phyloP scores from a whole-genome alignment of 2,329 filamentous ascomycete species.

The Alternaria tenuissima region DNA sequence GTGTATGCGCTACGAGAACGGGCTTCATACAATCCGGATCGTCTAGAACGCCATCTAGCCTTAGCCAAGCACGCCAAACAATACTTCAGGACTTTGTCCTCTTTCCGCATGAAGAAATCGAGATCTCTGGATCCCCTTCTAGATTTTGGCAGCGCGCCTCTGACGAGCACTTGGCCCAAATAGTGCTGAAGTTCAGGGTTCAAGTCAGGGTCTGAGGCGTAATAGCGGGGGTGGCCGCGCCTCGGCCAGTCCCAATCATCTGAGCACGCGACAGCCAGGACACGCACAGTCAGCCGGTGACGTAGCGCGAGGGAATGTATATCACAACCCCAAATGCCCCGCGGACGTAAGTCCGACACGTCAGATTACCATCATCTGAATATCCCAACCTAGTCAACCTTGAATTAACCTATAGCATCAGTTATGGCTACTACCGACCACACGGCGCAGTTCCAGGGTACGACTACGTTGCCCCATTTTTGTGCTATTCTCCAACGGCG shows the following conservation, averaged over 20 bases:
- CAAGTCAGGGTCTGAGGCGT: conserved; percentile 2
- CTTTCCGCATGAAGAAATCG: background rate
- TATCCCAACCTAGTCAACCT: background rate
- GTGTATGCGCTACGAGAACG: conserved; percentile 20
- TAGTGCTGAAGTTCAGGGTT: conserved; percentile 15
- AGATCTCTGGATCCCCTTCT: background rate
- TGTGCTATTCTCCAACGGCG: background rate
- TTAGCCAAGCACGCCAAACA: background rate
- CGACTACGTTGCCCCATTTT: background rate
- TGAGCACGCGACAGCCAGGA: conserved; percentile 17
- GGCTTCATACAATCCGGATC: conserved; percentile 21
- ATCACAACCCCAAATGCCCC: conserved; percentile 1
- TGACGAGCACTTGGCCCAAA: conserved; percentile 8
- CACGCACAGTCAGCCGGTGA: conserved; percentile 20
- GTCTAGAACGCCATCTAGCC: conserved; percentile 10
- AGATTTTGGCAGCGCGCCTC: conserved; percentile 5
- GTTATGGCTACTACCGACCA: conserved; percentile 12
- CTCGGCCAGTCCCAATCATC: conserved; percentile 13
- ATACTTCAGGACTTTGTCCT: background rate
- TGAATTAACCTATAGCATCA: background rate
- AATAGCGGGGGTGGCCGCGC: conserved; percentile 10
- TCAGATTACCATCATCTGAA: background rate
- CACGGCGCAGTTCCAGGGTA: conserved; percentile 19
- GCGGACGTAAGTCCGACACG: background rate
- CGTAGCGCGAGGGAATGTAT: conserved; percentile 17